A percentile compares a stretch with the other conserved stretches of the same genome.
These are phyloP conservation scores for Entophlyctis luteolus DNA, from an alignment of 192 early-diverging fungal species.

Conservation along the genomic window DNA sequence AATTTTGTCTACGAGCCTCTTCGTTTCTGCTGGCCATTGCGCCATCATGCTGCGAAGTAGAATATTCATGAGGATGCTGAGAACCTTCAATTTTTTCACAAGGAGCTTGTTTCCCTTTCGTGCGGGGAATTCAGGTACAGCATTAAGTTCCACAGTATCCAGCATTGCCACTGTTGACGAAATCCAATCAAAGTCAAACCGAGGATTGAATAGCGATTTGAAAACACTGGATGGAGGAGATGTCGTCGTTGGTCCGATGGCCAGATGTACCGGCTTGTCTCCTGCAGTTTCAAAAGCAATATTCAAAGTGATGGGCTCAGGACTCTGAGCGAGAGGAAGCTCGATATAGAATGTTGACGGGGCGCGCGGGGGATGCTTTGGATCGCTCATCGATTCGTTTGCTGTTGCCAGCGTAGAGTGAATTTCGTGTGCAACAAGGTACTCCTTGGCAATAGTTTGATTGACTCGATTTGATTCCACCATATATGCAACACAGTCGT, in stretches of 20 bases:
- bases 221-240: constrained; percentile 25
- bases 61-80: constrained; percentile 49
- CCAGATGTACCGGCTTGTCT: constrained; percentile 40
- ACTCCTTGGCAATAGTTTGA: constrained; percentile 57
- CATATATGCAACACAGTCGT: constrained; percentile 66
- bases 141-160: constrained; percentile 37
- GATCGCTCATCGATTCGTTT: constrained; percentile 13
- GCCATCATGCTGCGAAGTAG: constrained; percentile 35
- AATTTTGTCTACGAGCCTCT: constrained; percentile 40
- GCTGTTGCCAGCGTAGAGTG: constrained; percentile 18
- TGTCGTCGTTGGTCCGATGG: constrained; percentile 22
- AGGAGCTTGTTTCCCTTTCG: constrained; percentile 37
- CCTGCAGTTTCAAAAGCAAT: constrained; percentile 52
- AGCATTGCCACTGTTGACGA: constrained; percentile 34
- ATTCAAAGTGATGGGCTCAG: constrained; percentile 44
- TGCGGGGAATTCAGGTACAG: constrained; percentile 2
- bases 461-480: constrained; percentile 63
- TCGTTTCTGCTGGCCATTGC: constrained; percentile 39
- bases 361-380: constrained; percentile 7
- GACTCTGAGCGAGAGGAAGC: constrained; percentile 1
- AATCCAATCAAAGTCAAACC: constrained; percentile 44
- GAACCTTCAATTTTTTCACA: constrained; percentile 45
- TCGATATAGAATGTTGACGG: constrained; percentile 48
- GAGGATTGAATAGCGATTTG: constrained; percentile 43
- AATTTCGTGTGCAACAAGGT: constrained; percentile 51